phyloP scores from a whole-genome alignment of 139 green algal species.

The Picochlorum sp. region DNA sequence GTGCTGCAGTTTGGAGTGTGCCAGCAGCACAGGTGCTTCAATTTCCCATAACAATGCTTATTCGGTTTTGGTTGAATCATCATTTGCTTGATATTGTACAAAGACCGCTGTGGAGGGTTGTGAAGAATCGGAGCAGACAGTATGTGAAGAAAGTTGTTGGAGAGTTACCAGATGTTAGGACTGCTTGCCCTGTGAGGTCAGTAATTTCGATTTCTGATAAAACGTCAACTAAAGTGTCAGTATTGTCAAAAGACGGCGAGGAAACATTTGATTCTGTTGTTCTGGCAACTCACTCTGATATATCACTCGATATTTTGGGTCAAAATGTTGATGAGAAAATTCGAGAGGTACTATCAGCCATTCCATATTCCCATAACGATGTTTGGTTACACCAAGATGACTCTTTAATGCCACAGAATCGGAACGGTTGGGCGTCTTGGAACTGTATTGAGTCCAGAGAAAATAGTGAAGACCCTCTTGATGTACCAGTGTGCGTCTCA shows the following conservation, averaged over 20 bases:
- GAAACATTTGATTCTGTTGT: conserved; percentile 68
- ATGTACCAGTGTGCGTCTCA: conserved; percentile 63
- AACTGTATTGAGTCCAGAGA: conserved; percentile 62
- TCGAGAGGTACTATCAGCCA: conserved; percentile 48
- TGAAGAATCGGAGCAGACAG: conserved; percentile 56
- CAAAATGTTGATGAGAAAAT: conserved; percentile 21
- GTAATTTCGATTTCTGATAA: neutral
- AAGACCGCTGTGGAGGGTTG: conserved; percentile 79
- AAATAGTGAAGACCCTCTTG: neutral
- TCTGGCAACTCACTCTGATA: conserved; percentile 78
- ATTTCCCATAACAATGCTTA: conserved; percentile 76
- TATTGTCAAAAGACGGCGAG: neutral
- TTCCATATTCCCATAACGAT: conserved; percentile 77
- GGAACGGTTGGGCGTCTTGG: conserved; percentile 75
- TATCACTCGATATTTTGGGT: conserved; percentile 51
- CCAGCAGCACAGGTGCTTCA: conserved; percentile 58
- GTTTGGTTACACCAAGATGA: conserved; percentile 79
- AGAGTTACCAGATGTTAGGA: conserved; percentile 66
- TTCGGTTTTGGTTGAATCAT: conserved; percentile 95
- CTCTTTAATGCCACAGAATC: conserved; percentile 63
- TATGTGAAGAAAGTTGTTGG: conserved; percentile 66
- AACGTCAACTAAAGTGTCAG: neutral
- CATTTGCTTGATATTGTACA: conserved; percentile 86
- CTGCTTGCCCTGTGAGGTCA: conserved; percentile 25
- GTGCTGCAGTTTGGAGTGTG: conserved; percentile 90